These are phyloP conservation scores for Periconia macrospinosa DNA, from an alignment of 2,329 filamentous ascomycete genomes.

Conservation along the genomic window DNA sequence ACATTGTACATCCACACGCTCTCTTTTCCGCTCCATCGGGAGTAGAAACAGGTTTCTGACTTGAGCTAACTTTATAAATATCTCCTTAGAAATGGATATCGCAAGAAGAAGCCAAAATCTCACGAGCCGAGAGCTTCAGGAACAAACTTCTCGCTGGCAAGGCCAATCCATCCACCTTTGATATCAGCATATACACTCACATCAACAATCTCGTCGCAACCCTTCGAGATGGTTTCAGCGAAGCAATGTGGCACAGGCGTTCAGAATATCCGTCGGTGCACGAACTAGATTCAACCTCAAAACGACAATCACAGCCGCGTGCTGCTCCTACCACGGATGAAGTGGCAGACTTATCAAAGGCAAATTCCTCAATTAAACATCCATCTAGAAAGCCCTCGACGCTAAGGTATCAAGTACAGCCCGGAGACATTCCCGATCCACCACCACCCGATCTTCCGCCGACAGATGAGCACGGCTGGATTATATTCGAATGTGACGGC, in stretches of 20 bases:
- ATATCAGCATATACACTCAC: slow-evolving; percentile 15
- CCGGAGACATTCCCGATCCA: slow-evolving; percentile 17
- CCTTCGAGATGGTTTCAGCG: background rate
- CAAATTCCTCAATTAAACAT: slow-evolving; percentile 13
- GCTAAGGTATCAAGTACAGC: slow-evolving; percentile 17
- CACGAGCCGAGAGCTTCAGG: background rate
- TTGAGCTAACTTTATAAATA: background rate
- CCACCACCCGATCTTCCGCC: background rate
- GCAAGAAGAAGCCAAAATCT: background rate
- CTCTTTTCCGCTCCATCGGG: background rate
- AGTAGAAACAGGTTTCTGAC: background rate
- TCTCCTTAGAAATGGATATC: background rate
- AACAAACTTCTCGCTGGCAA: background rate
- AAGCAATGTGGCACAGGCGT: background rate
- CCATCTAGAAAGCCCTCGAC: slow-evolving; percentile 8
- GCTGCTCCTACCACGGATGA: slow-evolving; percentile 7
- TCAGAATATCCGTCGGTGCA: background rate
- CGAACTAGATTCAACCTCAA: background rate
- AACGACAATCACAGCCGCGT: too few species aligned
- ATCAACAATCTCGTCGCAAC: slow-evolving; percentile 19
- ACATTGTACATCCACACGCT: background rate
- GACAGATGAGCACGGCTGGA: background rate
- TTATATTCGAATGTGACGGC: slow-evolving; percentile 10
- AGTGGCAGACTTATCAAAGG: slow-evolving; percentile 8
- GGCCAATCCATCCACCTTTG: background rate